Conservation (phyloP, 2,329 filamentous ascomycete species). For the Microsporum ferrugineum region DNA sequence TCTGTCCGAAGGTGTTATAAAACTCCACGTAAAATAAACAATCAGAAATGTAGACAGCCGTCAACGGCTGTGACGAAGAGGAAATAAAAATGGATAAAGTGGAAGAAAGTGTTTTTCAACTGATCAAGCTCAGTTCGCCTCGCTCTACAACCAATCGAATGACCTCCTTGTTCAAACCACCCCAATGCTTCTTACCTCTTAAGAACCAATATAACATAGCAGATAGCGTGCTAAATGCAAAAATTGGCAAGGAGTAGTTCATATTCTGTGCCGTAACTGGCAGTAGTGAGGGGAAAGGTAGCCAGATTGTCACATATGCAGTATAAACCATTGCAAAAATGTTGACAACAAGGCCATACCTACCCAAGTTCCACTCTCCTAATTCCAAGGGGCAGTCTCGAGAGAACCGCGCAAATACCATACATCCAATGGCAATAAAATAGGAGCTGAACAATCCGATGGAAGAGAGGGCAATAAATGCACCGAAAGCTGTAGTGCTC, state of each 20-base stretch:
- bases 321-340: constrained; percentile 27
- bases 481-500: constrained; percentile 29
- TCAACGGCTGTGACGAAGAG: background rate
- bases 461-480: constrained; percentile 30
- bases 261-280: constrained; percentile 29
- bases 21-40: constrained; percentile 1
- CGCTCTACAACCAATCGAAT: constrained; percentile 14
- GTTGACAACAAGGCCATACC: constrained; percentile 24
- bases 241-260: constrained; percentile 31
- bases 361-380: constrained; percentile 25
- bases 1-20: background rate
- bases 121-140: constrained; percentile 13
- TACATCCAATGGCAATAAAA: constrained; percentile 29
- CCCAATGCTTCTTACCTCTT: constrained; percentile 12
- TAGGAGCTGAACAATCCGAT: constrained; percentile 32
- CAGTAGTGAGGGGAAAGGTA: constrained; percentile 25
- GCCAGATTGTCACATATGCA: constrained; percentile 22
- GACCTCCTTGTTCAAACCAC: constrained; percentile 14
- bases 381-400: constrained; percentile 12
- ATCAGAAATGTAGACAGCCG: background rate
- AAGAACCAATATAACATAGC: constrained; percentile 14
- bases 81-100: background rate
- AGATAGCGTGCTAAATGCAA: constrained; percentile 15
- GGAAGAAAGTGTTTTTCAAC: constrained; percentile 1
- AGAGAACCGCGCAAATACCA: constrained; percentile 26